phyloP scores from a whole-genome alignment of 345 rosid genomes.

The Eucalyptus melliodora region DNA sequence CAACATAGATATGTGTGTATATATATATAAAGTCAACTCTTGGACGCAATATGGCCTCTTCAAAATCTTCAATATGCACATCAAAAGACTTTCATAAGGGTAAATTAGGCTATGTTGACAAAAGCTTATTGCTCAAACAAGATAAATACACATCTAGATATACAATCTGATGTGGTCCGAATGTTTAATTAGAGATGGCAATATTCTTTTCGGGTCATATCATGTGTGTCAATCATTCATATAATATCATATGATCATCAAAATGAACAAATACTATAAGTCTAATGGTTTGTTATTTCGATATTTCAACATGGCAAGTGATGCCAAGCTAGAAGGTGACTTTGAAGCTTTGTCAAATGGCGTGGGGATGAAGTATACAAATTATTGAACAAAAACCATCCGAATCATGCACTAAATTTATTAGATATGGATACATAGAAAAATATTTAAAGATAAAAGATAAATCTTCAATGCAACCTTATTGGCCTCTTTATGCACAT shows the following conservation, averaged over 20 bases:
- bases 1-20: too few species aligned
- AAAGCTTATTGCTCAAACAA: not conserved
- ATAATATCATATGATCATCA: too few species aligned
- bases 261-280: too few species aligned
- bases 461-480: not conserved
- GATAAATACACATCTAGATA: not conserved
- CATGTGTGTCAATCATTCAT: not conserved
- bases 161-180: not conserved
- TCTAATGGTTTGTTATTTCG: not conserved
- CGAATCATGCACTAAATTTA: not conserved
- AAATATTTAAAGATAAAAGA: not conserved
- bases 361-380: not conserved
- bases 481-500: not conserved
- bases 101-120: not conserved
- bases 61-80: not conserved
- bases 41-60: not conserved
- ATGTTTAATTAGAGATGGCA: not conserved
- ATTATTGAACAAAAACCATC: not conserved
- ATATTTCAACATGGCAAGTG: not conserved
- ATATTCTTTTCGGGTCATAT: not conserved
- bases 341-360: not conserved
- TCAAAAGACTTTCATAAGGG: not conserved
- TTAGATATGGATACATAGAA: not conserved
- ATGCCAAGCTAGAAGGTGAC: not conserved
- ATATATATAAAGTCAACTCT: too few species aligned